Conservation (phyloP, 2,329 filamentous ascomycete genomes). For the Annulohypoxylon truncatum region DNA sequence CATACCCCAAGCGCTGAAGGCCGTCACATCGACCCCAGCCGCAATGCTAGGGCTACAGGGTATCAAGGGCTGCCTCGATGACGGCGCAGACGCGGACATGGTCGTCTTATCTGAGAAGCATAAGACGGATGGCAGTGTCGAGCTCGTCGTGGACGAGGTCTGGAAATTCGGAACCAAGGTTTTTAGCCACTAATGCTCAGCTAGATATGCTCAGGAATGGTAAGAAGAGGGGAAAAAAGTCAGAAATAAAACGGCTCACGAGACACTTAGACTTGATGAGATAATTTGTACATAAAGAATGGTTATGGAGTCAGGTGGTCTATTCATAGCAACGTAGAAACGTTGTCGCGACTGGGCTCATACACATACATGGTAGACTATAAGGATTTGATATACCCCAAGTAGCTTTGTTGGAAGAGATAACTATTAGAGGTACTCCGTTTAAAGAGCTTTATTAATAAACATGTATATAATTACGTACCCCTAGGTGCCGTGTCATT, state of each 20-base stretch:
- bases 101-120: conserved; percentile 72
- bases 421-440: neutral
- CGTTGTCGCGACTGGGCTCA: conserved; percentile 11
- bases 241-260: neutral
- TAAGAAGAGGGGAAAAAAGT: no score
- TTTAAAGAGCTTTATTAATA: conserved; percentile 3
- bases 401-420: conserved; percentile 1
- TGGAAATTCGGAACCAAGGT: conserved; percentile 80
- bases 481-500: neutral
- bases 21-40: conserved; percentile 82
- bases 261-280: conserved; percentile 9
- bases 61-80: conserved; percentile 73
- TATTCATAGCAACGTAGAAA: conserved; percentile 18
- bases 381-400: neutral
- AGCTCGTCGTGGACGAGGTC: conserved; percentile 76
- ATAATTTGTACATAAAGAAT: conserved; percentile 20
- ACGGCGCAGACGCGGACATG: conserved; percentile 75
- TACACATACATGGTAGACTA: conserved; percentile 22
- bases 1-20: conserved; percentile 74
- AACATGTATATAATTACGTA: neutral
- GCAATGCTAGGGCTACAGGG: conserved; percentile 76
- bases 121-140: conserved; percentile 55
- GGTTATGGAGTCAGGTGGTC: conserved; percentile 22
- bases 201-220: neutral
- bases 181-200: conserved; percentile 45